Evolutionary conservation across 176 grass and related monocot genomes (phyloP).

Genomic region (Bothriochloa decipiens): DNA sequence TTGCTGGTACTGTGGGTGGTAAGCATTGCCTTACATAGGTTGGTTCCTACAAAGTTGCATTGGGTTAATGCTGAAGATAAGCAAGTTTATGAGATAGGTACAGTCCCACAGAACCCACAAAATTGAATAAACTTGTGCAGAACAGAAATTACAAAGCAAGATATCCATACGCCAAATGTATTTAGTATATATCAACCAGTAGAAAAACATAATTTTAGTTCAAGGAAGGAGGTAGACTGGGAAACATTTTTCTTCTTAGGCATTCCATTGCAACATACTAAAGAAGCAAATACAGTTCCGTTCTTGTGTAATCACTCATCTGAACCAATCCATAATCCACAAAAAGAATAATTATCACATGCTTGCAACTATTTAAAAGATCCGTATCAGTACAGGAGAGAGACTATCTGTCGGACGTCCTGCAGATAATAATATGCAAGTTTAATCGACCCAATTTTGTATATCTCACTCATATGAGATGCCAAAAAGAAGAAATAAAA

Average conservation of each 20-base stretch:
- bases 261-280: background rate
- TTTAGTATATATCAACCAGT: background rate
- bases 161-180: background rate
- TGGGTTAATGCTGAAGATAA: constrained; percentile 23
- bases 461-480: background rate
- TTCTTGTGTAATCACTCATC: background rate
- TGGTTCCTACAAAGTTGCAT: background rate
- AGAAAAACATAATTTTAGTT: background rate
- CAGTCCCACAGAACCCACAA: background rate
- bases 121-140: background rate
- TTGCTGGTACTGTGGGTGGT: constrained; percentile 25
- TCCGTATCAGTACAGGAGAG: background rate
- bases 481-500: background rate
- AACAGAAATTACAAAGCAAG: background rate
- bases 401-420: background rate
- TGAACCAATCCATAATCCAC: background rate
- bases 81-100: background rate
- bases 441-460: background rate
- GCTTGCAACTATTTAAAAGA: background rate
- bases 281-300: background rate
- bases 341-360: background rate
- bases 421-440: background rate
- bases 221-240: background rate
- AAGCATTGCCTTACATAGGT: constrained; percentile 29
- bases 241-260: no score